Conservation (phyloP, 371 early-diverging fungal species). For the Mortierella sp. region DNA sequence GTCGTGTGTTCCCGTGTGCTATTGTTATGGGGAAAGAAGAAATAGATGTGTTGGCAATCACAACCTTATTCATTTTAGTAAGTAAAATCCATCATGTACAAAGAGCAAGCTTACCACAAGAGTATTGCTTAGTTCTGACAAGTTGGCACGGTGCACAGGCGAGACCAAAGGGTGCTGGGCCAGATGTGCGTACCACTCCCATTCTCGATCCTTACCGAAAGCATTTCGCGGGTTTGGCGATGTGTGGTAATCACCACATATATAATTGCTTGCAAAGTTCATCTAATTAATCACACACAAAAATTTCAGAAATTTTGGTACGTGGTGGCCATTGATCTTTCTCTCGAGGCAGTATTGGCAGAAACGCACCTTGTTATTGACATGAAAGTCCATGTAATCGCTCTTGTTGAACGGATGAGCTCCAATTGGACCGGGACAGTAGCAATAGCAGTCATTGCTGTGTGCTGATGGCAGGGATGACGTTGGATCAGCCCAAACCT, state of each 20-base stretch:
- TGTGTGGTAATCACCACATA: slow-evolving; percentile 25
- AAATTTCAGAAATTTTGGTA: too few relatives aligned
- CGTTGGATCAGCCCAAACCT: slow-evolving; percentile 37
- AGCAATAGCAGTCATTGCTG: slow-evolving; percentile 43
- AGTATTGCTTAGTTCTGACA: slow-evolving; percentile 20
- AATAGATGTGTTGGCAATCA: background rate
- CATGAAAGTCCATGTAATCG: background rate
- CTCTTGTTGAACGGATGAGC: slow-evolving; percentile 27
- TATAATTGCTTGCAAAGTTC: slow-evolving; percentile 23
- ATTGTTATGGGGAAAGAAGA: background rate
- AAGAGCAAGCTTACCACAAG: slow-evolving; percentile 23
- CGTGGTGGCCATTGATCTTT: too few relatives aligned
- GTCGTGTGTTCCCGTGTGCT: slow-evolving; percentile 46
- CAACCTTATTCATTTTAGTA: background rate
- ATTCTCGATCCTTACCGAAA: slow-evolving; percentile 34
- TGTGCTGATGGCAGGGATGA: slow-evolving; percentile 41
- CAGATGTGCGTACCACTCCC: slow-evolving; percentile 47
- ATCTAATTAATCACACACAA: too few relatives aligned
- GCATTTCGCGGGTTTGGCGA: slow-evolving; percentile 37
- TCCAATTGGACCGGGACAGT: slow-evolving; percentile 42
- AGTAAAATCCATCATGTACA: background rate
- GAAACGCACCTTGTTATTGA: slow-evolving; percentile 18
- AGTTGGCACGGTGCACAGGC: slow-evolving; percentile 10
- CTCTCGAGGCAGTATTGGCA: background rate
- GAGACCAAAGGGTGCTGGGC: slow-evolving; percentile 46